Evolutionary conservation across 306 rosid genomes (phyloP).

Genomic region (Crataegus laevigata): DNA sequence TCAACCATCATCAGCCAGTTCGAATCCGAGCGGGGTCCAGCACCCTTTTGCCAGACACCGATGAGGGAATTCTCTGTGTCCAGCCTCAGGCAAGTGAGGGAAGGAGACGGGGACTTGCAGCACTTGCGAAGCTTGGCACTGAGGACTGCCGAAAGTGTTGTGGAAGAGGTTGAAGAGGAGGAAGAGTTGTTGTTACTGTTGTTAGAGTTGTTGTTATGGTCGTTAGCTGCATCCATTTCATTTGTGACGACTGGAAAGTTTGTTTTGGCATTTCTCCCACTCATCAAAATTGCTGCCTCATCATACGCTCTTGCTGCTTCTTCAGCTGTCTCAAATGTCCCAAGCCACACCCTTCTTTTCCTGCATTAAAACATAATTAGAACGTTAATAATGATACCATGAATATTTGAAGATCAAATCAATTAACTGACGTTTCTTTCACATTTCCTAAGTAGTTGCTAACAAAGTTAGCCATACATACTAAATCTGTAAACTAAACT

Average conservation of each 20-base stretch:
- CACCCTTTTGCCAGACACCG: slow-evolving; percentile 76
- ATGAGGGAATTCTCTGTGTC: slow-evolving; percentile 72
- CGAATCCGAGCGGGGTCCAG: slow-evolving; percentile 50
- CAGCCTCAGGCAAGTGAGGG: slow-evolving; percentile 73
- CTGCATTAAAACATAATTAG: slow-evolving; percentile 16
- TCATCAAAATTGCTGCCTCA: slow-evolving; percentile 77
- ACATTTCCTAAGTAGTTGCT: background rate
- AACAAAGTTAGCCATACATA: background rate
- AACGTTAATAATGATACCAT: background rate
- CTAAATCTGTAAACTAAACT: background rate
- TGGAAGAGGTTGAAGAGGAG: slow-evolving; percentile 18
- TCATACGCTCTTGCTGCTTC: slow-evolving; percentile 89
- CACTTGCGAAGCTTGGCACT: slow-evolving; percentile 62
- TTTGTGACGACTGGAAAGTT: slow-evolving; percentile 49
- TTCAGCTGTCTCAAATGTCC: slow-evolving; percentile 82
- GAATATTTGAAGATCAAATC: background rate
- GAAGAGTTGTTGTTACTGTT: background rate
- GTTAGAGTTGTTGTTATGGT: background rate
- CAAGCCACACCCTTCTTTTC: slow-evolving; percentile 95
- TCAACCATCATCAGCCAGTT: slow-evolving; percentile 85
- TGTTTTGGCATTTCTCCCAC: slow-evolving; percentile 75
- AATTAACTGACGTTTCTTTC: background rate
- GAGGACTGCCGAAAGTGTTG: slow-evolving; percentile 46
- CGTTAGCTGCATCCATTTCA: background rate
- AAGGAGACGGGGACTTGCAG: slow-evolving; percentile 60